These are phyloP conservation scores for Diplodia seriata DNA, from an alignment of 2,329 filamentous ascomycete genomes.

Conservation along the genomic window DNA sequence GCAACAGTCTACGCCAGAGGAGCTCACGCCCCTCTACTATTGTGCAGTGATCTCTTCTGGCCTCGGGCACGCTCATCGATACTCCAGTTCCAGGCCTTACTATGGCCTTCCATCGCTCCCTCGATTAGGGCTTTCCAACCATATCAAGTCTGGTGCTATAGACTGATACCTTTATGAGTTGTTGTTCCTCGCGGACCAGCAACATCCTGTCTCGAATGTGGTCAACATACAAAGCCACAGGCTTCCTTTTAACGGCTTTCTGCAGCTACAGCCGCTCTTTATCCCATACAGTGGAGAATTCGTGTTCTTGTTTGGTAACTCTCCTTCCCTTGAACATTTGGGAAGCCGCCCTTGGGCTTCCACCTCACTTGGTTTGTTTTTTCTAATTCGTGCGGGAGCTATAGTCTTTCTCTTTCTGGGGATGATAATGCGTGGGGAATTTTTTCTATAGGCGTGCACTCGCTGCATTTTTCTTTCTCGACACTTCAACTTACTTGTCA, in stretches of 20 bases:
- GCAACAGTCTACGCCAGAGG: slow-evolving; percentile 7
- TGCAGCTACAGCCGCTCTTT: not conserved
- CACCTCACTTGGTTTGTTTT: not conserved
- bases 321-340: not conserved
- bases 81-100: not conserved
- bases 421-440: slow-evolving; percentile 2
- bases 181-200: not conserved
- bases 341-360: not conserved
- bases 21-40: slow-evolving; percentile 10
- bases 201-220: not conserved
- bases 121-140: not conserved
- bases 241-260: not conserved
- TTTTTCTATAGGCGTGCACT: not conserved
- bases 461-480: not conserved
- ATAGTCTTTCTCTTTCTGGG: not conserved
- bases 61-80: not conserved
- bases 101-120: too few species aligned
- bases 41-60: not conserved
- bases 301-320: not conserved
- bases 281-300: not conserved
- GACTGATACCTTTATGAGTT: not conserved
- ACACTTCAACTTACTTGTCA: not conserved
- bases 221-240: not conserved
- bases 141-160: not conserved
- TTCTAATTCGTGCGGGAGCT: not conserved